phyloP scores from a whole-genome alignment of 441 rosid genomes.

The Biscutella laevigata region DNA sequence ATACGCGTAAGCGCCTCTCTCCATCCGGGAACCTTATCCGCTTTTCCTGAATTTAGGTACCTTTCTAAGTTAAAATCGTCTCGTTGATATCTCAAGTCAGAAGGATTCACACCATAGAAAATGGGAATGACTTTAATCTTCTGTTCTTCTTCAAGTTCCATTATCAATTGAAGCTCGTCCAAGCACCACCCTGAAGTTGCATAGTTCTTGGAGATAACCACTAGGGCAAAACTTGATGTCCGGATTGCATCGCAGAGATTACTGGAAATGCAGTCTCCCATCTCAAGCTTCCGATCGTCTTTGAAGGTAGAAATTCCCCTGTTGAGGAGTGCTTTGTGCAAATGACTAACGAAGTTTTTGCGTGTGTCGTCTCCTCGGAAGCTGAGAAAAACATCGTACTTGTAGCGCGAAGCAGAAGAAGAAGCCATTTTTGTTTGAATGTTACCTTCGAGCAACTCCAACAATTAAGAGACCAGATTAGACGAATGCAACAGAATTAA shows the following conservation, averaged over 20 bases:
- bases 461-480: no score
- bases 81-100: slow-evolving; percentile 31
- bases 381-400: slow-evolving; percentile 18
- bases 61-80: neutral
- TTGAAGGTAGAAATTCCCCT: neutral
- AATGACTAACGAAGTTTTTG: neutral
- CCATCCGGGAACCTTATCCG: neutral
- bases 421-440: no score
- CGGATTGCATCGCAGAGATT: neutral
- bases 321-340: neutral
- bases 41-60: neutral
- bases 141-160: slow-evolving; percentile 6
- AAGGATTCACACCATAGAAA: slow-evolving; percentile 29
- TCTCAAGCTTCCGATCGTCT: neutral
- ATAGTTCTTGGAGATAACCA: slow-evolving; percentile 26
- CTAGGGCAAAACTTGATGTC: slow-evolving; percentile 19
- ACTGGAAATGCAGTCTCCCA: neutral
- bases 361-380: slow-evolving; percentile 20
- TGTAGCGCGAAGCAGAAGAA: neutral
- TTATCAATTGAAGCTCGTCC: slow-evolving; percentile 30
- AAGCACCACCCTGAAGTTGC: slow-evolving; percentile 30
- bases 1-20: neutral
- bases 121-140: slow-evolving; percentile 23
- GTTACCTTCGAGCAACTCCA: no score
- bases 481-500: no score